Percentiles rank a stretch among this genome's conserved stretches.
These are phyloP conservation scores for Moricandia arvensis DNA, from an alignment of 345 rosid species.

Conservation along the genomic window DNA sequence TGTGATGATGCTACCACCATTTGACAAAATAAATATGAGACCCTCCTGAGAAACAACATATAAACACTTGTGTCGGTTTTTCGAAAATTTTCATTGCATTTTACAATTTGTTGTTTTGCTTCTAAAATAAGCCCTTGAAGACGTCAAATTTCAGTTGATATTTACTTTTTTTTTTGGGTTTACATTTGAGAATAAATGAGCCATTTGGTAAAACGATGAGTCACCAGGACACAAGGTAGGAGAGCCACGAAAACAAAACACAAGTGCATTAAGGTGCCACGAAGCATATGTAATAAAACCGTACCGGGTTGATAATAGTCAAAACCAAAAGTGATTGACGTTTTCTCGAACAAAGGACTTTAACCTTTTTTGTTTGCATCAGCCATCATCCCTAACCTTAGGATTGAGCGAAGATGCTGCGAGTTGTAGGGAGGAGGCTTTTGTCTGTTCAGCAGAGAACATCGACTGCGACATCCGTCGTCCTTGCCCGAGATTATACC, in stretches of 20 bases:
- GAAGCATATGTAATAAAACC: background rate
- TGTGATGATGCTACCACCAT: slow-evolving; percentile 16
- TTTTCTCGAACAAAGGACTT: slow-evolving; percentile 4
- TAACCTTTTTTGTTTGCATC: background rate
- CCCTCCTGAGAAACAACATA: slow-evolving; percentile 25
- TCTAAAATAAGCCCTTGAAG: slow-evolving; percentile 19
- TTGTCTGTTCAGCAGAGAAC: slow-evolving; percentile 51
- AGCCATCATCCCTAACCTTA: slow-evolving; percentile 18
- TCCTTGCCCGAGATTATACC: slow-evolving; percentile 36
- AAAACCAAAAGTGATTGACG: slow-evolving; percentile 14
- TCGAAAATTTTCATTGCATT: background rate
- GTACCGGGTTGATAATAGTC: background rate
- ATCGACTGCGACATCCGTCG: slow-evolving; percentile 41
- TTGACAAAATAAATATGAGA: slow-evolving; percentile 35
- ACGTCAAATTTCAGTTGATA: background rate
- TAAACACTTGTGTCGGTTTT: background rate
- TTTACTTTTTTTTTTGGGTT: background rate
- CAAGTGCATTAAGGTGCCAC: slow-evolving; percentile 15
- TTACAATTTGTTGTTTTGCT: slow-evolving; percentile 23
- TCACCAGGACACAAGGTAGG: background rate
- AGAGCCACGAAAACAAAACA: background rate
- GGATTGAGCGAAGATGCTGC: slow-evolving; percentile 51
- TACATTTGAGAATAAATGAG: background rate
- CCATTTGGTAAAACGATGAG: background rate
- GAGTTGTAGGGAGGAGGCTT: slow-evolving; percentile 76